Base-by-base conservation (phyloP, 1,284 basidiomycete genomes). In the Ustilago xerochloae region DNA sequence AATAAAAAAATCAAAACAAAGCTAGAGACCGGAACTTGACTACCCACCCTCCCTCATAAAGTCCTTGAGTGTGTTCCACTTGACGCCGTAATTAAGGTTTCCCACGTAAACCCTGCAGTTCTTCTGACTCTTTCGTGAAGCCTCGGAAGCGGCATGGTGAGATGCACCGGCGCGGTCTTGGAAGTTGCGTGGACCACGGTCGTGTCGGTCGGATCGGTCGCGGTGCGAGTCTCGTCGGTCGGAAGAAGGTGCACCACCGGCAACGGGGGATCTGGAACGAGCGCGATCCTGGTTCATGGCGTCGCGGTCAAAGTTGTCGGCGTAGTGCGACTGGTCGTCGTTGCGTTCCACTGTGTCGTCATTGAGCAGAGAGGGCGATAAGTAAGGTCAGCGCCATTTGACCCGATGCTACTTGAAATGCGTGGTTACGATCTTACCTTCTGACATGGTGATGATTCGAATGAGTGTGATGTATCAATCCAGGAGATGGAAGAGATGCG, bases 51-150 rank as follows among this genome's bases (percentile, higher is more conserved):
- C 79, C 75, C 68, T 70, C 80, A 79, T 77, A 62, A 80, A 73
- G 53, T 81, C 81, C 79, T 94, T 93, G 87, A 98, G 89, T 88
- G 97, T 94, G 87, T 92, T 90, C 88, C 95, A 97, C 87, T 92
- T 95, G 90, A 94, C 93, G 86, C 95, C 93, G 88, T 97, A 98
- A 84, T 91, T 92, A 86, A 98, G 90, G 86, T 98, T 98, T 84
- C 95, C 96, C 85, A 98, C 93, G 84, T 99, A 98, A 81, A 98
- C 93, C 75, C 96, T 89, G 86, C 97, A 95, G 88, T 98, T 94
- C 88, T 93, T 90, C 88, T 95, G 93, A 90, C 92, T 94, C 82
- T 91, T 89, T 86, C 95, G 94, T 80, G 93, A 91, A 32, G 85
- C 85, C 64, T 86, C 85, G 38, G 54, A 41, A 10, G 75, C 70